These are phyloP conservation scores for Alternaria ethzedia DNA, from an alignment of 2,329 filamentous ascomycete genomes.

Conservation along the genomic window DNA sequence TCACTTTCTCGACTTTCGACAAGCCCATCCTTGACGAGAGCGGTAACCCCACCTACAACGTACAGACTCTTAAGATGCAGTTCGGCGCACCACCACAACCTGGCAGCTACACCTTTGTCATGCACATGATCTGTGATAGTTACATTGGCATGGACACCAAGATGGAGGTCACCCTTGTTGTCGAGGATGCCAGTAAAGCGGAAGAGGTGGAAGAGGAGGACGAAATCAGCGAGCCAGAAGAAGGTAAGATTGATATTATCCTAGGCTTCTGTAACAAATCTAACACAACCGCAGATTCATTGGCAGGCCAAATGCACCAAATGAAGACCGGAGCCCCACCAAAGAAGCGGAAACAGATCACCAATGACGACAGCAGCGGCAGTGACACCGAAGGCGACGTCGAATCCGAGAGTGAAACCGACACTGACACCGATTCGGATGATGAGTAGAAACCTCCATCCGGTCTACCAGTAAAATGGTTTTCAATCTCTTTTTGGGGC, in stretches of 20 bases:
- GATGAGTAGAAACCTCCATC: constrained; percentile 39
- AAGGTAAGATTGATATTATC: constrained; percentile 69
- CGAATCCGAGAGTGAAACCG: constrained; percentile 58
- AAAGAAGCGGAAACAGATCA: constrained; percentile 64
- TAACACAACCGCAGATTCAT: constrained; percentile 67
- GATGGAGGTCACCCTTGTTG: constrained; percentile 85
- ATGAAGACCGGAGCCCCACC: constrained; percentile 72
- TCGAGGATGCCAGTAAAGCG: constrained; percentile 88
- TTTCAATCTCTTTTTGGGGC: neutral
- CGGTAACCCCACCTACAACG: constrained; percentile 87
- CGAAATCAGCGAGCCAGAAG: constrained; percentile 96
- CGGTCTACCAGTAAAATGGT: neutral
- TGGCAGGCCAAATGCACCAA: constrained; percentile 89
- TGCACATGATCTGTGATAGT: constrained; percentile 92
- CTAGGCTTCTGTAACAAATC: neutral
- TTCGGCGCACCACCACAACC: constrained; percentile 93
- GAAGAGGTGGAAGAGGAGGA: constrained; percentile 82
- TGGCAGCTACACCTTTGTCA: constrained; percentile 91
- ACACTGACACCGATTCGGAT: constrained; percentile 52
- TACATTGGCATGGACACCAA: constrained; percentile 94
- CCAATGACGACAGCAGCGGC: constrained; percentile 66
- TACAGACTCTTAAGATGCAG: constrained; percentile 96
- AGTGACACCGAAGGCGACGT: constrained; percentile 70
- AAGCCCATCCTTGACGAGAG: constrained; percentile 81
- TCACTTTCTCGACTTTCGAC: constrained; percentile 93